Conservation (phyloP, 331 rosid species). For the Pyrus hybrid region DNA sequence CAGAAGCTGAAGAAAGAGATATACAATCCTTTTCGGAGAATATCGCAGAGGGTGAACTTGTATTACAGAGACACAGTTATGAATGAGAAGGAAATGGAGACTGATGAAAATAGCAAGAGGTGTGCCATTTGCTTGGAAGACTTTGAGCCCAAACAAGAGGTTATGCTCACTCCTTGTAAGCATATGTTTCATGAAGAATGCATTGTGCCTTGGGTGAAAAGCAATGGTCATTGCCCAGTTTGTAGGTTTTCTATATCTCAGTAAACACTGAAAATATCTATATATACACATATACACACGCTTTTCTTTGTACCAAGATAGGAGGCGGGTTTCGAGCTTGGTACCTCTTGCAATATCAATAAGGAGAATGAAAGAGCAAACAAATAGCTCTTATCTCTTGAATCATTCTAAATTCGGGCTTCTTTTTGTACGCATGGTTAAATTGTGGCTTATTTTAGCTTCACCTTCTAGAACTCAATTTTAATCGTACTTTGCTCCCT, state of each 20-base stretch:
- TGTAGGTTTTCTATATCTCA: constrained; percentile 46
- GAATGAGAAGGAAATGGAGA: constrained; percentile 12
- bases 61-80: constrained; percentile 41
- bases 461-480: no score
- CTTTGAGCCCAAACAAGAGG: constrained; percentile 57
- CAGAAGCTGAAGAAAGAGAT: constrained; percentile 46
- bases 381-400: neutral
- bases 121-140: constrained; percentile 81
- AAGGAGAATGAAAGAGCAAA: neutral
- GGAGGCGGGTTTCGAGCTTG: no score
- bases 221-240: constrained; percentile 64
- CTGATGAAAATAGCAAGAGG: constrained; percentile 44
- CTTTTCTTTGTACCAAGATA: no score
- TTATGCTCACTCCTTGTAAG: constrained; percentile 67
- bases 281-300: neutral
- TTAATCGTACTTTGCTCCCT: no score
- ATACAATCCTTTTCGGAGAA: constrained; percentile 35
- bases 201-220: constrained; percentile 67
- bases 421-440: neutral
- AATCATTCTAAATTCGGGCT: neutral
- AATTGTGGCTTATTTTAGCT: no score
- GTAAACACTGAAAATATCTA: neutral
- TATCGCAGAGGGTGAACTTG: constrained; percentile 28
- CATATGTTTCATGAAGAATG: constrained; percentile 90
- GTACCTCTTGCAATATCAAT: no score